Base-by-base conservation (phyloP, 352 stramenopile genomes). In the Blastocystis sp. region DNA sequence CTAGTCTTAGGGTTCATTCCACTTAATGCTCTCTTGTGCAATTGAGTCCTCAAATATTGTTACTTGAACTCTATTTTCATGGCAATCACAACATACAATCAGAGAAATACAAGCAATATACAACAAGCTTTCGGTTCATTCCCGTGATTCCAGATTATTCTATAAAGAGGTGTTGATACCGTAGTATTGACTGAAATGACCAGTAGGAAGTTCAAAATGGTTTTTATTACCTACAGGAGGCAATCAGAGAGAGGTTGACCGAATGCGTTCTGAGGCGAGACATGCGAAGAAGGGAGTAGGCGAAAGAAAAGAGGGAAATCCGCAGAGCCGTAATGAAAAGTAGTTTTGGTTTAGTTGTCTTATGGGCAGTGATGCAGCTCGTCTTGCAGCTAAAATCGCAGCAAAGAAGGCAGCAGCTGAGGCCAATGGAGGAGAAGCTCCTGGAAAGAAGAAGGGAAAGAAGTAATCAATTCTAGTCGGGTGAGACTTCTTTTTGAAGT, bases 41-140 rank as follows among this genome's bases (percentile, higher is more conserved):
- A 69, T 69, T 35, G 52, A 69, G 24, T 69, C 0, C 0, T 69
- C 42, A 19, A 19, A 69, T 69, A 35, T 24, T 24, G n/a, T n/a
- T n/a, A n/a, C n/a, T n/a, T n/a, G n/a, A n/a, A n/a, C n/a, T n/a
- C n/a, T n/a, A n/a, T n/a, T n/a, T n/a, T n/a, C n/a, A n/a, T n/a
- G n/a, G n/a, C n/a, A n/a, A n/a, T n/a, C n/a, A n/a, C n/a, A n/a
- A 46, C 9, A 2, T 9, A 95, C 95, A 57, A 93, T 93, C 29
- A 93, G 93, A 80, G 93, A 90, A 78, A 88, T 90, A 14, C 91
- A 92, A 24, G 93, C 93, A 7, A 88, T 93, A 52, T 96, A 96
- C 86, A 91, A 96, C 43, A 83, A 96, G 74, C 92, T 93, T 19
- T 96, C 96, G 63, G 93, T 96, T 88, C 93, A 97, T 87, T 96